Evolutionary conservation across 805 yeast species (phyloP).

Genomic region (Scheffersomyces spartinae): DNA sequence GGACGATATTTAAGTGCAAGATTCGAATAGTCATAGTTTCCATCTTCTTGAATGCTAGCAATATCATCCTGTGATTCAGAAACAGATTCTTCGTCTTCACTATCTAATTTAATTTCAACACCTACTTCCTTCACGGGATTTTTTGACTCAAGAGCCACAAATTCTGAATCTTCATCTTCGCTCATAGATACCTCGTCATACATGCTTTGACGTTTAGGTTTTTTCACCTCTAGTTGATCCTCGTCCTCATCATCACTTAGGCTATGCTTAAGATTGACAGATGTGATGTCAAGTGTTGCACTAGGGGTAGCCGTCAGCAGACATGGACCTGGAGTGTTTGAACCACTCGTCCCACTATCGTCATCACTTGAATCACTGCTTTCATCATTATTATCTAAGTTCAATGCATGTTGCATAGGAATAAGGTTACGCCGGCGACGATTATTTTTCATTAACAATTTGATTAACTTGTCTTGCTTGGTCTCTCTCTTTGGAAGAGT

Average conservation of each 20-base stretch:
- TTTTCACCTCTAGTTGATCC: too few species aligned
- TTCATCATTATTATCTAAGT: conserved; percentile 28
- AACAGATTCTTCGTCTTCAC: conserved; percentile 9
- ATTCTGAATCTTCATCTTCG: conserved; percentile 7
- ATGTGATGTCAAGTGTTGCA: neutral
- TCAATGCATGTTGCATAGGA: conserved; percentile 47
- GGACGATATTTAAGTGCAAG: conserved; percentile 38
- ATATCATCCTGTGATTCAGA: conserved; percentile 9
- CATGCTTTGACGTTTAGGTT: too few species aligned
- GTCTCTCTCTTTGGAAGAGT: neutral
- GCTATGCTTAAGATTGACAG: neutral
- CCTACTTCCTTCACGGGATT: too few species aligned
- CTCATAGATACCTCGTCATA: too few species aligned
- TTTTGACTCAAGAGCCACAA: too few species aligned
- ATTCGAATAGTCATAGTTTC: conserved; percentile 17
- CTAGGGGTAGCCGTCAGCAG: conserved; percentile 1
- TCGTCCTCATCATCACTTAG: conserved; percentile 4
- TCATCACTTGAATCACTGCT: conserved; percentile 25
- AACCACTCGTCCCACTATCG: conserved; percentile 4
- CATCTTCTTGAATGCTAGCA: too few species aligned
- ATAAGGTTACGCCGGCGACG: conserved; percentile 18
- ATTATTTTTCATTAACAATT: too few species aligned
- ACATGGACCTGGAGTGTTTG: conserved; percentile 1
- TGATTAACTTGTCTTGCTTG: conserved; percentile 1
- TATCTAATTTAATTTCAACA: too few species aligned